phyloP scores from a whole-genome alignment of 345 rosid genomes.

The Carallia pectinifolia region DNA sequence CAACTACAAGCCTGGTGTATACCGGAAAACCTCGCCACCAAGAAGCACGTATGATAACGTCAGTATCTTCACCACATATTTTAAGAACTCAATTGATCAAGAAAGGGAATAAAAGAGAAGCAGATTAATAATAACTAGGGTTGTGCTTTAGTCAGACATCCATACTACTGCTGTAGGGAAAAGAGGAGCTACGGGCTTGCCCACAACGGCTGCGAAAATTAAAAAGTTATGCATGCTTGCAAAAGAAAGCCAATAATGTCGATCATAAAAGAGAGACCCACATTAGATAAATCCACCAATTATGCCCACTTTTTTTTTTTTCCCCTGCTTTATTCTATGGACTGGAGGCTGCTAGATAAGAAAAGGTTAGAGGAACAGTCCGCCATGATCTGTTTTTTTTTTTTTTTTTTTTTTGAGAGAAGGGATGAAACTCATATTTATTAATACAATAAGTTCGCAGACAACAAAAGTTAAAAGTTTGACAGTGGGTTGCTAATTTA shows the following conservation, averaged over 20 bases:
- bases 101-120: not conserved
- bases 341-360: not conserved
- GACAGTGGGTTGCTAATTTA: too few relatives aligned
- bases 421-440: too few relatives aligned
- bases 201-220: too few relatives aligned
- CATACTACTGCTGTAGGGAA: conserved; percentile 6
- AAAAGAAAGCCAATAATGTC: not conserved
- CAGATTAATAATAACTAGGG: not conserved
- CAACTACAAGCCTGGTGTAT: too few relatives aligned
- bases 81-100: not conserved
- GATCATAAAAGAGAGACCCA: conserved; percentile 13
- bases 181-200: conserved; percentile 11
- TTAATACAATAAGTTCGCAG: too few relatives aligned
- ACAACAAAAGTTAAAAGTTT: too few relatives aligned
- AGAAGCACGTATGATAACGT: too few relatives aligned
- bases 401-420: too few relatives aligned
- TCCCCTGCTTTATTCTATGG: not conserved
- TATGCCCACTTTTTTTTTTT: not conserved
- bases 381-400: not conserved
- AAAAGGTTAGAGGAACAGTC: not conserved
- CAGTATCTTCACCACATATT: too few relatives aligned
- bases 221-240: not conserved
- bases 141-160: conserved; percentile 11
- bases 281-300: conserved; percentile 2
- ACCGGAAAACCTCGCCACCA: too few relatives aligned